Evolutionary conservation across 106 monocot species (phyloP), one percentile per base, ranked within the genome.

Genomic region (Xerophyta viscosa): DNA sequence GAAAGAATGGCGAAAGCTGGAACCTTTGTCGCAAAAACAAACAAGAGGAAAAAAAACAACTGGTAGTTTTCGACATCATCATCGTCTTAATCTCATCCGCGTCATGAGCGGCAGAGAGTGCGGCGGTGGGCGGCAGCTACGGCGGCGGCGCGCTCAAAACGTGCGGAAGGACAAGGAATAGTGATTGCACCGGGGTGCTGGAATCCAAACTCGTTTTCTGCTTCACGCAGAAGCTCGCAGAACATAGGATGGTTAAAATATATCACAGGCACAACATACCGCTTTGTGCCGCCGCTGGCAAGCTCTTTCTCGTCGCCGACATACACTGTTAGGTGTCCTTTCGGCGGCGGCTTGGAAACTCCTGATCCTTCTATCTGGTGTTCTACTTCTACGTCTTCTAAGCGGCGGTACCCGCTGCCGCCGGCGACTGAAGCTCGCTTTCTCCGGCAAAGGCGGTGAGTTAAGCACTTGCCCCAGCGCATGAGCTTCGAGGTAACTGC

Each of bases 171-270:
- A 66, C 76, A 76, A 36, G 86, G 86, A 42, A 80, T 80, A 51
- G 80, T 86, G 72, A 86, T 80, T 29, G 68, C 80, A 22, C 76
- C 80, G 20, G 76, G 77, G 58, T 80, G 86, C 15, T 69, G 45
- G 58, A 62, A 77, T 6, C 76, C 86, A 54, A 63, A 81, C 73
- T 68, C 66, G 55, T 73, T 69, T 55, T 76, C 86, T 6, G 77
- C 69, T 58, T 77, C 77, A 48, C 64, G 50, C 63, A 86, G 54
- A 57, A 86, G 59, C 69, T 81, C 86, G 30, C 72, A 76, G 30
- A 86, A 86, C 60, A 86, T 24, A 3, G 86, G 86, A 49, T 86
- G 76, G 73, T 86, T 86, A 59, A 86, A 86, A 68, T 80, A 70
- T 30, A 77, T 67, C 37, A 86, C 75, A 48, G 86, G 80, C 13